These are phyloP conservation scores for Sophora flavescens DNA, from an alignment of 306 rosid species.

Conservation along the genomic window DNA sequence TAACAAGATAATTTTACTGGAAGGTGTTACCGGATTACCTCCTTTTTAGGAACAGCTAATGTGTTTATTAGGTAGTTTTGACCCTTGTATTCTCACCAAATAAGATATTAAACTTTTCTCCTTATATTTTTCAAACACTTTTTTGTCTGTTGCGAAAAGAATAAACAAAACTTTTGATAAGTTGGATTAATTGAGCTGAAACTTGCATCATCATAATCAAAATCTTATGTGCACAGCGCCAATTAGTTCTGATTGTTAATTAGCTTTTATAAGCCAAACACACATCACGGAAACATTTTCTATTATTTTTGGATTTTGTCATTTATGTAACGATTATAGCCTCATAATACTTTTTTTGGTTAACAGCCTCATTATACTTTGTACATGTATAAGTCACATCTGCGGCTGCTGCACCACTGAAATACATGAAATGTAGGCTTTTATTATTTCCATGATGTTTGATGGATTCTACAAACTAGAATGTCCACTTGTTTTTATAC, in stretches of 20 bases:
- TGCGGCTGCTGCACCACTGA: not conserved
- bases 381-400: not conserved
- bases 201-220: not conserved
- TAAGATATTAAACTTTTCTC: too few relatives aligned
- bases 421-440: slow-evolving; percentile 23
- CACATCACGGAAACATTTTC: not conserved
- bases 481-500: slow-evolving; percentile 39
- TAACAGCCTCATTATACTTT: not conserved
- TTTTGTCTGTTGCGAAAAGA: not conserved
- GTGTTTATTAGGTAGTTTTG: too few relatives aligned
- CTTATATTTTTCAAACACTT: too few relatives aligned
- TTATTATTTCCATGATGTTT: slow-evolving; percentile 43
- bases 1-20: too few relatives aligned
- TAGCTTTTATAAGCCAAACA: not conserved
- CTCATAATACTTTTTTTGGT: not conserved
- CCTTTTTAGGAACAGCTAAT: too few relatives aligned
- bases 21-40: too few relatives aligned
- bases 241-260: not conserved
- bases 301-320: not conserved
- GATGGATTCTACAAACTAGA: slow-evolving; percentile 58
- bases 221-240: not conserved
- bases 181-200: not conserved
- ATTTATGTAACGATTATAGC: not conserved
- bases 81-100: too few relatives aligned
- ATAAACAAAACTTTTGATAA: not conserved